phyloP scores from a whole-genome alignment of 192 early-diverging fungal species.

The Backusella liffmaniae region DNA sequence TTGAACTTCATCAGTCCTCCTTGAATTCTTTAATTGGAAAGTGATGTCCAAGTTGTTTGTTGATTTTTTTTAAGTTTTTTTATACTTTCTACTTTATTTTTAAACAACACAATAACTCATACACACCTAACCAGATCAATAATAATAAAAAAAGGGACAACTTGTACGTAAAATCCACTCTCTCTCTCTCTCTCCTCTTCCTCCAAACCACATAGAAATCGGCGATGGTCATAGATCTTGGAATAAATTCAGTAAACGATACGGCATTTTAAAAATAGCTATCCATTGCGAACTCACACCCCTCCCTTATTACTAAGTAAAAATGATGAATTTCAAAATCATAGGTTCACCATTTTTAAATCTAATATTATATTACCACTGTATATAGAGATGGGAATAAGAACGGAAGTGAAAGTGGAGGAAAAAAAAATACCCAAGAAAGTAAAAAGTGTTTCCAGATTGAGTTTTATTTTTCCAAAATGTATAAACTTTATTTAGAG shows the following conservation, averaged over 20 bases:
- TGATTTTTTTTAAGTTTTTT: not conserved
- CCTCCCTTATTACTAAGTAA: constrained; percentile 1
- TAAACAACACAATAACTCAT: not conserved
- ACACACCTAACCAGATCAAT: not conserved
- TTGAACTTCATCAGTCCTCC: not conserved
- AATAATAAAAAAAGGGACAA: not conserved
- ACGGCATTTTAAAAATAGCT: constrained; percentile 2
- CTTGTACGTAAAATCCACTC: not conserved
- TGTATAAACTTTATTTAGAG: not conserved
- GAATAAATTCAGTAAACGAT: not conserved
- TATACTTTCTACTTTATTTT: not conserved
- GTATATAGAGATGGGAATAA: not conserved
- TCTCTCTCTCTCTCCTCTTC: not conserved
- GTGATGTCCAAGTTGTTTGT: not conserved
- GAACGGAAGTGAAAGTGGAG: not conserved
- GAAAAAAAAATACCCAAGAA: not conserved
- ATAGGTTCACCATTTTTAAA: not conserved
- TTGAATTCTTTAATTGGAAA: constrained; percentile 5
- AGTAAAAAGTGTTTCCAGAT: not conserved
- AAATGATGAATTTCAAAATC: not conserved
- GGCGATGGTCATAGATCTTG: not conserved
- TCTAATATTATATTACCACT: not conserved
- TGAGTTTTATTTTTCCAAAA: not conserved
- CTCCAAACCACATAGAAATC: not conserved
- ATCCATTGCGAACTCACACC: not conserved